These are phyloP conservation scores for Linnemannia exigua DNA, from an alignment of 192 early-diverging fungal species.

Conservation along the genomic window DNA sequence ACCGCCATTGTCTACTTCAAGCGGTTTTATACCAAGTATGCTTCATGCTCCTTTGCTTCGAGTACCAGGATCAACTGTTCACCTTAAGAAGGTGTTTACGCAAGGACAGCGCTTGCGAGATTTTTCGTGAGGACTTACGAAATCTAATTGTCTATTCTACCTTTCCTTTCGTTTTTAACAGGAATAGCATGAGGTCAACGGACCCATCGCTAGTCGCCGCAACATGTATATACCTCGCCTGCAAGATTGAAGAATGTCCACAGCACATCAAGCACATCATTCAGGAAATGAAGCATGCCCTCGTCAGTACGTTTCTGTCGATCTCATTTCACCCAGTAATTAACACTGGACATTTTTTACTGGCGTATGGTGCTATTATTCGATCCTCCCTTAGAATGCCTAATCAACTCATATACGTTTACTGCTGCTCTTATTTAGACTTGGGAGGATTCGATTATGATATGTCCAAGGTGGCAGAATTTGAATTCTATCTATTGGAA, in stretches of 20 bases:
- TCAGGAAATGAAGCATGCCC: constrained; percentile 61
- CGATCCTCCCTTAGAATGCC: background rate
- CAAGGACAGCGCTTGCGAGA: background rate
- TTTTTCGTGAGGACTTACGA: background rate
- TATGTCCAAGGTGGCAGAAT: constrained; percentile 85
- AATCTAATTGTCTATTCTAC: background rate
- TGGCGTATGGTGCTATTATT: background rate
- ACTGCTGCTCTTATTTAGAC: too few relatives aligned
- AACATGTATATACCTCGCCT: constrained; percentile 90
- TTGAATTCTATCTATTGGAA: constrained; percentile 93
- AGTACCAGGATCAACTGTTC: background rate
- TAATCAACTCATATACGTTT: too few relatives aligned
- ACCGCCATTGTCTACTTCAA: constrained; percentile 92
- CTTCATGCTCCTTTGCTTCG: background rate
- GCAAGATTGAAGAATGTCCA: constrained; percentile 90
- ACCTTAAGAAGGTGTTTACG: background rate
- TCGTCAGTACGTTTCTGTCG: constrained; percentile 21
- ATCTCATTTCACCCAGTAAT: background rate
- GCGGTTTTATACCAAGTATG: constrained; percentile 88
- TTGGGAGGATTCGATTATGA: constrained; percentile 77
- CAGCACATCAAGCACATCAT: constrained; percentile 72
- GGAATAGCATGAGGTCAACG: constrained; percentile 78
- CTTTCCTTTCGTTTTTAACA: constrained; percentile 39
- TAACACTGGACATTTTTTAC: background rate
- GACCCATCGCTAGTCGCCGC: constrained; percentile 85